Evolutionary conservation across 73 alveolate species (phyloP).

Genomic region (Paramecium caudatum): DNA sequence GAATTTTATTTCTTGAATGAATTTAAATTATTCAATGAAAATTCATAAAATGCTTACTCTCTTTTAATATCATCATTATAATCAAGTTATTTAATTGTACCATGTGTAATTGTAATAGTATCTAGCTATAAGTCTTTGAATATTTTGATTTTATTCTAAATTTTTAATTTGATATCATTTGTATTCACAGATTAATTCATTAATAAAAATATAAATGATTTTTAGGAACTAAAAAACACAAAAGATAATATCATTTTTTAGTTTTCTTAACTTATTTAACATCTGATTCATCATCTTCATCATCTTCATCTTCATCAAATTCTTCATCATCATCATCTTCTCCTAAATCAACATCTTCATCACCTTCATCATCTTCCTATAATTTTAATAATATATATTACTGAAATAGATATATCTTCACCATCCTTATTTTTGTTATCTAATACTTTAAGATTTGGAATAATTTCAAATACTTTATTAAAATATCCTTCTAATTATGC

Average conservation of each 20-base stretch:
- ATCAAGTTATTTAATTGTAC: background rate
- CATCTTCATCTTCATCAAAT: slow-evolving; percentile 48
- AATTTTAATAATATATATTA: background rate
- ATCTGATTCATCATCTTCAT: slow-evolving; percentile 44
- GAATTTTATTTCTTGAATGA: background rate
- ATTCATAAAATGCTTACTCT: background rate
- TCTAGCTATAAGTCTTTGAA: background rate
- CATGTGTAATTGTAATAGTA: background rate
- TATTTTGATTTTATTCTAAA: background rate
- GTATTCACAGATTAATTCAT: background rate
- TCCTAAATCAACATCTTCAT: slow-evolving; percentile 7
- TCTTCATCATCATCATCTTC: slow-evolving; percentile 44
- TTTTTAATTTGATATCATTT: background rate
- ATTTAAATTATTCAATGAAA: background rate
- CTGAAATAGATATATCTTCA: background rate
- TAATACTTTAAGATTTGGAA: slow-evolving; percentile 12
- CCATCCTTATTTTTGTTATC: slow-evolving; percentile 53
- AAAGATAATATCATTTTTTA: slow-evolving; percentile 29
- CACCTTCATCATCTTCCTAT: slow-evolving; percentile 9
- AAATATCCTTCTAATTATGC: slow-evolving; percentile 1
- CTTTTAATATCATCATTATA: background rate
- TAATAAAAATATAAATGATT: background rate
- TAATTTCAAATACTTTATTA: slow-evolving; percentile 31
- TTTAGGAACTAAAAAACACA: slow-evolving; percentile 23
- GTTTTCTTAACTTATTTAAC: background rate